Conservation (phyloP, 495 filamentous ascomycete genomes). For the Thozetella sp. region DNA sequence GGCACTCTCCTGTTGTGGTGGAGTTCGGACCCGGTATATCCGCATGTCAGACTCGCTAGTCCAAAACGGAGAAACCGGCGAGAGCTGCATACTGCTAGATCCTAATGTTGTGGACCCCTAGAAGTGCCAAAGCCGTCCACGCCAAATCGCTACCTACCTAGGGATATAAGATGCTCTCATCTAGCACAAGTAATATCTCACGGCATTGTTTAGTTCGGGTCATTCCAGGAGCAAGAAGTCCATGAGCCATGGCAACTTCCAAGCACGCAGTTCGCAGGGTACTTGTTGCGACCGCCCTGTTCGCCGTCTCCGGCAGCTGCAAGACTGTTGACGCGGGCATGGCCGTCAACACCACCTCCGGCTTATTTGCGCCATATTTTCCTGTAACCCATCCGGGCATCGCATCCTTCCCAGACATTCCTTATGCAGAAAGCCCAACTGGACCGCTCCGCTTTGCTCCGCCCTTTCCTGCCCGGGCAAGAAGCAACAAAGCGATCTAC, state of each 20-base stretch:
- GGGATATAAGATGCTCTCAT: too few relatives aligned
- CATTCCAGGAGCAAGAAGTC: too few relatives aligned
- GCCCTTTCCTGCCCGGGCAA: constrained; percentile 1
- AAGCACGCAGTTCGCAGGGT: too few relatives aligned
- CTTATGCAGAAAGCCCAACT: constrained; percentile 47
- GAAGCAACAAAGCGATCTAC: not conserved
- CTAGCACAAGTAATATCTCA: too few relatives aligned
- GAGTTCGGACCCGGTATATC: too few relatives aligned
- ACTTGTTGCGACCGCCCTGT: not conserved
- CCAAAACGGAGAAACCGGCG: not conserved
- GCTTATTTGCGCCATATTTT: not conserved
- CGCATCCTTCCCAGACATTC: constrained; percentile 46
- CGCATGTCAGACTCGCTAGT: too few relatives aligned
- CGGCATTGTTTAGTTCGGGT: too few relatives aligned
- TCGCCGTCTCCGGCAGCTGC: not conserved
- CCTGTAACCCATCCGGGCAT: not conserved
- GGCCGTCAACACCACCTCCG: not conserved
- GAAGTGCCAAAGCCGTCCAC: not conserved
- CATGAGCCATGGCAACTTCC: too few relatives aligned
- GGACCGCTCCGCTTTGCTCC: constrained; percentile 42
- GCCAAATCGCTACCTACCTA: not conserved
- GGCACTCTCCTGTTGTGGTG: too few relatives aligned
- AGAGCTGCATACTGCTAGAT: not conserved
- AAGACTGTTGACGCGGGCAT: not conserved
- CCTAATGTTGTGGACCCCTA: not conserved